Percentiles rank a stretch among this genome's conserved stretches.
These are phyloP conservation scores for Mimosa pudica DNA, from an alignment of 306 rosid genomes.

Conservation along the genomic window DNA sequence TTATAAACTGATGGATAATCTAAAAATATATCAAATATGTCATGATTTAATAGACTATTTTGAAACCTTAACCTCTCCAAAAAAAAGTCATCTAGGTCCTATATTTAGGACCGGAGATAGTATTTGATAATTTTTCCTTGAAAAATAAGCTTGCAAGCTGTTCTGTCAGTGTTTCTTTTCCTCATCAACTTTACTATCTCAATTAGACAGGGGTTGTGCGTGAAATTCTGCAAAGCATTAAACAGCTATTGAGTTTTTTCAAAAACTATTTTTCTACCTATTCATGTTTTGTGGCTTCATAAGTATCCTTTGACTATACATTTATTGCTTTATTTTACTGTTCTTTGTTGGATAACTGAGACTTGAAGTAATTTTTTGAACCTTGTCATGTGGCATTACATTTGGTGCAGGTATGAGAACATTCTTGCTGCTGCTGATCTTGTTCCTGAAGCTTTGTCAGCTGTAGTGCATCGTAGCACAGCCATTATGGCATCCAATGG, in stretches of 20 bases:
- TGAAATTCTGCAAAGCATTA: not conserved
- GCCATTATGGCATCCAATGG: constrained; percentile 72
- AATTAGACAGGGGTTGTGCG: not conserved
- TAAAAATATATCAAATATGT: too few species aligned
- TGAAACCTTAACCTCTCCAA: too few species aligned
- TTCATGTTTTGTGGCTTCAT: constrained; percentile 6
- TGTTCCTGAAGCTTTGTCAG: constrained; percentile 76
- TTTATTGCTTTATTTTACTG: constrained; percentile 27
- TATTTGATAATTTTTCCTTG: not conserved
- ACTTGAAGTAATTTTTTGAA: constrained; percentile 15
- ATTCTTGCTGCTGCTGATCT: constrained; percentile 78
- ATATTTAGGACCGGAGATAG: too few species aligned
- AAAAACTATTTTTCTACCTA: constrained; percentile 2
- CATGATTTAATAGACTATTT: too few species aligned
- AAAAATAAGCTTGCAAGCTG: constrained; percentile 17
- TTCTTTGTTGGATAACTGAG: constrained; percentile 15
- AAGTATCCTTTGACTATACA: not conserved
- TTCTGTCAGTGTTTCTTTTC: constrained; percentile 25
- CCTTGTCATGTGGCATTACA: constrained; percentile 31
- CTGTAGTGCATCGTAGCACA: constrained; percentile 63
- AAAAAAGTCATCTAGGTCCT: too few species aligned
- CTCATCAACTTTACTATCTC: constrained; percentile 2
- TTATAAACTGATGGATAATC: too few species aligned
- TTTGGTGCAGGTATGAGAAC: constrained; percentile 88
- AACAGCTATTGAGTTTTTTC: constrained; percentile 2